Conservation (phyloP, 2,329 filamentous ascomycete species). For the Sporothrix protearum region DNA sequence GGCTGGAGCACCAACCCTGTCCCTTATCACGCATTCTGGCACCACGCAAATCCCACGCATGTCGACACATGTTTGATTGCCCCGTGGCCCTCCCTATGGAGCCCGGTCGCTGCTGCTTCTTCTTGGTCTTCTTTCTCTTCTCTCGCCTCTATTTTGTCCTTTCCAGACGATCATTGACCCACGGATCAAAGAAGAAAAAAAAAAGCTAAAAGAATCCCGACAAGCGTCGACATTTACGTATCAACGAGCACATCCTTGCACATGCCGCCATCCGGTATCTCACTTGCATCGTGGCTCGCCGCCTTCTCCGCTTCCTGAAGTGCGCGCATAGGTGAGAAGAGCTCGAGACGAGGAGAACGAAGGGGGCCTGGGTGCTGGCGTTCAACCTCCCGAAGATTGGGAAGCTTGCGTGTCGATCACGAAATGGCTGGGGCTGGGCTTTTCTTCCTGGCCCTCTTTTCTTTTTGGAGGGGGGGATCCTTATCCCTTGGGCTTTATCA, state of each 20-base stretch:
- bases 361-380: not conserved
- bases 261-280: not conserved
- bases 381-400: not conserved
- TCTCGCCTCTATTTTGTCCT: not conserved
- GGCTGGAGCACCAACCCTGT: not conserved
- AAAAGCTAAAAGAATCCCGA: not conserved
- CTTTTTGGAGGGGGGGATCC: not conserved
- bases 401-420: constrained; percentile 18
- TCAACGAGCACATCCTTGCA: constrained; percentile 2
- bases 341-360: not conserved
- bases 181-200: not conserved
- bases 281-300: not conserved
- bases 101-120: not conserved
- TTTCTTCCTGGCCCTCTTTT: not conserved
- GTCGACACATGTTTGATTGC: not conserved
- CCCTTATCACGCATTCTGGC: not conserved
- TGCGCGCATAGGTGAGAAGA: not conserved
- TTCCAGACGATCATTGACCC: not conserved
- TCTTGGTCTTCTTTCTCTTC: not conserved
- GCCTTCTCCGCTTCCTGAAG: not conserved
- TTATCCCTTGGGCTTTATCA: not conserved
- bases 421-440: not conserved
- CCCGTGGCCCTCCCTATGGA: not conserved
- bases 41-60: not conserved
- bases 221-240: constrained; percentile 4